Conservation (phyloP, 208 protist genomes). For the Leishmania tropica region DNA sequence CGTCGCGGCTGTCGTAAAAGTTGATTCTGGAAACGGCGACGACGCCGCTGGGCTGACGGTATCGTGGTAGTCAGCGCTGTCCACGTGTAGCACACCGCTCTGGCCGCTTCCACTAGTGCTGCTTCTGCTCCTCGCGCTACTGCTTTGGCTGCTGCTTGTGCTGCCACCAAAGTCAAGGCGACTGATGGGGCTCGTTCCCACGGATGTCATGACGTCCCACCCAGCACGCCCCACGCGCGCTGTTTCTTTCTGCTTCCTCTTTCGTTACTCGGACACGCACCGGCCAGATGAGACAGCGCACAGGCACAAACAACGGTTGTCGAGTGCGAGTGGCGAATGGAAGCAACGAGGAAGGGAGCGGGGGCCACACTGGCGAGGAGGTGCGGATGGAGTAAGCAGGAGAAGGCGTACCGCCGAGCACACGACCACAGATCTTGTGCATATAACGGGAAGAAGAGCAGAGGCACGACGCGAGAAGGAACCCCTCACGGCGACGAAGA, state of each 20-base stretch:
- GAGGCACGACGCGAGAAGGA: not conserved
- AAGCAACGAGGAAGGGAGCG: not conserved
- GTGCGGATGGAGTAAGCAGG: not conserved
- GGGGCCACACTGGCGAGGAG: not conserved
- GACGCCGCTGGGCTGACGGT: slow-evolving; percentile 10
- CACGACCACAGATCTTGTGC: not conserved
- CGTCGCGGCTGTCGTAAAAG: not conserved
- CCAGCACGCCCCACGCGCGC: not conserved
- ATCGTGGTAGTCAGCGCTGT: slow-evolving; percentile 29
- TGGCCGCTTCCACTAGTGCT: not conserved
- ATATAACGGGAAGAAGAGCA: not conserved
- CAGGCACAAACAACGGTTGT: not conserved
- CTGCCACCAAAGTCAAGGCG: not conserved
- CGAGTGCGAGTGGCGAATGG: not conserved
- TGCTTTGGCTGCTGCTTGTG: slow-evolving; percentile 1
- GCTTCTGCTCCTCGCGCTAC: not conserved
- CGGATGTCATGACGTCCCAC: not conserved
- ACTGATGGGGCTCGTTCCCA: not conserved
- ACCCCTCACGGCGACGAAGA: not conserved
- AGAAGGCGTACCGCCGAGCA: not conserved
- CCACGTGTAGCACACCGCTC: slow-evolving; percentile 5
- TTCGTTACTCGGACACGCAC: not conserved
- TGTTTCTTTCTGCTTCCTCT: not conserved
- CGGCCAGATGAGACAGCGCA: not conserved
- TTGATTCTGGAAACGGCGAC: not conserved